These are phyloP conservation scores for Escovopsis sp. DNA, from an alignment of 2,329 filamentous ascomycete genomes.

Conservation along the genomic window DNA sequence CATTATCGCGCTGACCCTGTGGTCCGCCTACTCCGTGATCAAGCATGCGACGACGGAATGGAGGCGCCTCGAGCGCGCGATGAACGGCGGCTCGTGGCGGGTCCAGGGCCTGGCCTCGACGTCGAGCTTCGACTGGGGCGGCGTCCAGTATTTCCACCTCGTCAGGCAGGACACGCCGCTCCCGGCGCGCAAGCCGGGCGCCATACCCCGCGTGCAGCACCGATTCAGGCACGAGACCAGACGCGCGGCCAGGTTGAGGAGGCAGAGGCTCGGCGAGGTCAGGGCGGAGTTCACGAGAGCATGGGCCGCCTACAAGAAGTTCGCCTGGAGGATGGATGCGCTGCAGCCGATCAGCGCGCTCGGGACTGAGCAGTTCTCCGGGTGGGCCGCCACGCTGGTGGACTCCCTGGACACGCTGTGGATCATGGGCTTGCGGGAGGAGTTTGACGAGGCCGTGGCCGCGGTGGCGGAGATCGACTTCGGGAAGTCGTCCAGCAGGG, in stretches of 20 bases:
- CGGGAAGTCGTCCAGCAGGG: slow-evolving; percentile 27
- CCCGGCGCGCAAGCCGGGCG: slow-evolving; percentile 8
- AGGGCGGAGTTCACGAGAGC: slow-evolving; percentile 20
- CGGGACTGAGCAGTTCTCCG: slow-evolving; percentile 40
- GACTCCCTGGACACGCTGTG: slow-evolving; percentile 56
- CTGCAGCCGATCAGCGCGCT: slow-evolving; percentile 35
- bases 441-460: slow-evolving; percentile 49
- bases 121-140: slow-evolving; percentile 24
- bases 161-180: slow-evolving; percentile 12
- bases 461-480: slow-evolving; percentile 48
- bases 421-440: slow-evolving; percentile 53
- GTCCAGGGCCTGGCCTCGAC: slow-evolving; percentile 4
- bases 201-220: slow-evolving; percentile 23
- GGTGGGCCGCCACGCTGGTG: slow-evolving; percentile 55
- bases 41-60: slow-evolving; percentile 1
- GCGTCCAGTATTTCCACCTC: slow-evolving; percentile 14
- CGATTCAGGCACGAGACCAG: slow-evolving; percentile 15
- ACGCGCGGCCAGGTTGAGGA: slow-evolving; percentile 11
- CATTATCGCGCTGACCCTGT: slow-evolving; percentile 1
- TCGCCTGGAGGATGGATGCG: slow-evolving; percentile 52
- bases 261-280: slow-evolving; percentile 19
- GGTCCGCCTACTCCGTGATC: not conserved
- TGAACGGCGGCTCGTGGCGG: slow-evolving; percentile 13
- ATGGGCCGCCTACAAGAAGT: slow-evolving; percentile 39
- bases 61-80: slow-evolving; percentile 13